These are phyloP conservation scores for Dysphania ambrosioides DNA, from an alignment of 148 eudicot species.

Conservation along the genomic window DNA sequence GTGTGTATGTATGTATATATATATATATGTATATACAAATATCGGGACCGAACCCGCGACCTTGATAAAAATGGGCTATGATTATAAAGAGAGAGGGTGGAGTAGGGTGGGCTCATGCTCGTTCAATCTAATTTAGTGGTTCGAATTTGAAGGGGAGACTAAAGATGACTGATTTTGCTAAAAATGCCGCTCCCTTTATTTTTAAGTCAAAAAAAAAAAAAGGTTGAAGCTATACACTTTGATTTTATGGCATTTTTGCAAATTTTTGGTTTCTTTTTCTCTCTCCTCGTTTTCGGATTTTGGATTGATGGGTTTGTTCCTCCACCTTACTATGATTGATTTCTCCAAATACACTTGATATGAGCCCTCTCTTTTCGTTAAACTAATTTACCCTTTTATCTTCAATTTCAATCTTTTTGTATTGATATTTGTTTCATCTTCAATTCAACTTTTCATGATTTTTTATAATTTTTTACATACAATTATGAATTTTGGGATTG, in stretches of 20 bases:
- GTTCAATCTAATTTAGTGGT: constrained; percentile 11
- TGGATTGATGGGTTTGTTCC: constrained; percentile 8
- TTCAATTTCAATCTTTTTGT: no score
- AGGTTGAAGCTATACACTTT: constrained; percentile 29
- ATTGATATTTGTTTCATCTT: no score
- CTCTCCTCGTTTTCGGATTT: neutral
- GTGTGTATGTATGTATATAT: constrained; percentile 8
- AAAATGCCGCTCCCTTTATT: constrained; percentile 29
- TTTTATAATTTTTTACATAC: no score
- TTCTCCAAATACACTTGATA: constrained; percentile 36
- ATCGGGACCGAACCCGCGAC: neutral
- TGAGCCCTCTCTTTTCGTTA: constrained; percentile 32
- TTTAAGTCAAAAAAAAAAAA: neutral
- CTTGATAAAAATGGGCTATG: constrained; percentile 20
- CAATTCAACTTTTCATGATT: no score
- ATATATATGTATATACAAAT: neutral
- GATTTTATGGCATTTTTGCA: constrained; percentile 18
- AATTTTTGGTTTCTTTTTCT: neutral
- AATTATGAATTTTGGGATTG: no score
- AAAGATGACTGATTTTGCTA: constrained; percentile 6
- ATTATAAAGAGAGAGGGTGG: constrained; percentile 42
- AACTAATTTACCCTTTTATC: neutral
- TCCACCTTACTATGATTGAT: constrained; percentile 22
- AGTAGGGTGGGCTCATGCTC: constrained; percentile 16
- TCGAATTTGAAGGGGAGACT: neutral